These are phyloP conservation scores for Coffea humblotiana DNA, from an alignment of 305 asterid species.

Conservation along the genomic window DNA sequence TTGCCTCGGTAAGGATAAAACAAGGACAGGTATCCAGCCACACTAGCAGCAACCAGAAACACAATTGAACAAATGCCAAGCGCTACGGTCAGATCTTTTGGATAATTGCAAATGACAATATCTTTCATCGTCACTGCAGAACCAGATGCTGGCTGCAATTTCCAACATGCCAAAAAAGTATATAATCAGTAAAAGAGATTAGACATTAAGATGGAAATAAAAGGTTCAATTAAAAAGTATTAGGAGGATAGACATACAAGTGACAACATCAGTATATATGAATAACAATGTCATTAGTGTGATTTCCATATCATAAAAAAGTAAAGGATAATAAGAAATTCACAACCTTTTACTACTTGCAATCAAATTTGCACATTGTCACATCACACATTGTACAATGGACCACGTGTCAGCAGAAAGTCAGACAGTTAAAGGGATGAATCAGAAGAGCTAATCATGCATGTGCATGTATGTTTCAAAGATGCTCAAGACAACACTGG, in stretches of 20 bases:
- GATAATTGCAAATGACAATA: conserved; percentile 62
- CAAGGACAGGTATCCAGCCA: conserved; percentile 52
- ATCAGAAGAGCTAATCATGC: not conserved
- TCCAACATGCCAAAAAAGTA: conserved; percentile 11
- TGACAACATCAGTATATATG: no score
- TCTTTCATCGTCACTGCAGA: conserved; percentile 51
- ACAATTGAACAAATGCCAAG: conserved; percentile 58
- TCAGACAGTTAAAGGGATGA: not conserved
- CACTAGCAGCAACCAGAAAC: conserved; percentile 46
- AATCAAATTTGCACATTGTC: not conserved
- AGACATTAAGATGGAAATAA: not conserved
- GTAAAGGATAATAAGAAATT: not conserved
- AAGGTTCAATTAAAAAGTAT: not conserved
- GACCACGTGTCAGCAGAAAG: not conserved
- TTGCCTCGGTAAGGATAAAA: conserved; percentile 74
- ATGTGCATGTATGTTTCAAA: not conserved
- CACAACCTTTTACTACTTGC: not conserved
- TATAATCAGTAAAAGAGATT: not conserved
- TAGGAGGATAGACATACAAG: no score
- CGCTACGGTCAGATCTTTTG: conserved; percentile 53
- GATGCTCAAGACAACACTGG: not conserved
- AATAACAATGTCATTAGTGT: not conserved
- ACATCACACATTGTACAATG: not conserved
- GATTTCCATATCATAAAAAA: not conserved
- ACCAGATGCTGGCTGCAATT: conserved; percentile 69